Evolutionary conservation across 1,139 yeast species (phyloP).

Genomic region (Geotrichum europaeum): DNA sequence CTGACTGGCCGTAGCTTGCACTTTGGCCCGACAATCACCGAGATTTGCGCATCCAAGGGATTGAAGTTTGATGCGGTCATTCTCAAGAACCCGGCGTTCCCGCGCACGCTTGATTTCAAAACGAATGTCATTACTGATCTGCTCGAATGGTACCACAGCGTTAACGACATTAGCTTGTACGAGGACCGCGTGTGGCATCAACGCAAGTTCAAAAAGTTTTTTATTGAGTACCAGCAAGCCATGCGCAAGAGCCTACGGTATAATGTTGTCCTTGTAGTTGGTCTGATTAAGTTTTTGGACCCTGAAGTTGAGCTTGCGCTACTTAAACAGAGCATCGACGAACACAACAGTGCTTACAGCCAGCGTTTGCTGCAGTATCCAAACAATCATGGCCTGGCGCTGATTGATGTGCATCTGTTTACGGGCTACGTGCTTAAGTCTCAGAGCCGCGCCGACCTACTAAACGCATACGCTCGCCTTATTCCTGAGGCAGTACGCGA

Average conservation of each 20-base stretch:
- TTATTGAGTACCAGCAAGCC: conserved; percentile 30
- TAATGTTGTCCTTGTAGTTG: conserved; percentile 31
- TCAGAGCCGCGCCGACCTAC: conserved; percentile 8
- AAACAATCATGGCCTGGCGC: background rate
- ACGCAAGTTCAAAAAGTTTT: conserved; percentile 33
- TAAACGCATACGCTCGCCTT: background rate
- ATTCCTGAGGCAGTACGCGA: conserved; percentile 1
- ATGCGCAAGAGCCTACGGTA: conserved; percentile 26
- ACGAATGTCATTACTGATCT: conserved; percentile 35
- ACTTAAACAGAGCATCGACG: conserved; percentile 29
- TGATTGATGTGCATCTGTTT: conserved; percentile 8
- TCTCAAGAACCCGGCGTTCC: conserved; percentile 28
- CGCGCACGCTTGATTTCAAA: conserved; percentile 37
- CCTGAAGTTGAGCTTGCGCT: conserved; percentile 33
- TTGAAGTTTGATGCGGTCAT: conserved; percentile 38
- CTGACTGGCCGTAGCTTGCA: conserved; percentile 39
- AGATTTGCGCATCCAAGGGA: conserved; percentile 29
- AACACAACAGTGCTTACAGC: conserved; percentile 30
- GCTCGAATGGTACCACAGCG: conserved; percentile 30
- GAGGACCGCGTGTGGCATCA: conserved; percentile 41
- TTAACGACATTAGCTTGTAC: conserved; percentile 36
- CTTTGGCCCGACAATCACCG: conserved; percentile 30
- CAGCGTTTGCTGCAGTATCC: background rate
- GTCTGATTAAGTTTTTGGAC: conserved; percentile 26
- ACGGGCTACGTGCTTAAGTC: conserved; percentile 13